Evolutionary conservation across 805 yeast genomes (phyloP).

Genomic region (Candida alai): DNA sequence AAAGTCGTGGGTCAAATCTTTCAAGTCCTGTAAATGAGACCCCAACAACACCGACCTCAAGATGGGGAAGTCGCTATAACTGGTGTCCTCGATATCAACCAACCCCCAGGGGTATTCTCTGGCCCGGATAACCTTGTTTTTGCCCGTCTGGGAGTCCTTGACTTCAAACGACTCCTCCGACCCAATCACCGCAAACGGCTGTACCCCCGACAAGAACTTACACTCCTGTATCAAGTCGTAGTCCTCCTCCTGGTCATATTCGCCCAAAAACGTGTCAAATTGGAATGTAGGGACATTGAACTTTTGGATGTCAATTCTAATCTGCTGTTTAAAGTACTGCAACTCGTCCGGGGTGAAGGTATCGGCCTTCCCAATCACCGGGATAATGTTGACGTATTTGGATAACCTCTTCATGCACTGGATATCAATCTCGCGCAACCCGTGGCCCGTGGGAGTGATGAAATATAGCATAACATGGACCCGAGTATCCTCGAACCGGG

Average conservation of each 20-base stretch:
- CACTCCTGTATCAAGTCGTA: slow-evolving; percentile 73
- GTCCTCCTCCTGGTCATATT: slow-evolving; percentile 68
- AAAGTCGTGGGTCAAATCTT: slow-evolving; percentile 74
- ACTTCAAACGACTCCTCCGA: slow-evolving; percentile 56
- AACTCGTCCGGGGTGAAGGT: slow-evolving; percentile 68
- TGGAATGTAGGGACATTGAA: slow-evolving; percentile 73
- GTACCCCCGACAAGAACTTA: slow-evolving; percentile 54
- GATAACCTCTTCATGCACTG: slow-evolving; percentile 67
- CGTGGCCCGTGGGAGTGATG: slow-evolving; percentile 76
- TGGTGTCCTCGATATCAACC: slow-evolving; percentile 51
- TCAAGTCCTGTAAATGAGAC: slow-evolving; percentile 77
- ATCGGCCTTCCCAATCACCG: slow-evolving; percentile 80
- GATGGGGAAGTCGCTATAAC: slow-evolving; percentile 49
- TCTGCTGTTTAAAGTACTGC: slow-evolving; percentile 52
- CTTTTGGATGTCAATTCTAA: slow-evolving; percentile 59
- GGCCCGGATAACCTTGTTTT: slow-evolving; percentile 42
- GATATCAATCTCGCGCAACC: slow-evolving; percentile 71
- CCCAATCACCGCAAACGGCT: slow-evolving; percentile 72
- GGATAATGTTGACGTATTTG: slow-evolving; percentile 74
- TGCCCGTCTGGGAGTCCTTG: slow-evolving; percentile 41
- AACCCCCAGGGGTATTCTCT: slow-evolving; percentile 79
- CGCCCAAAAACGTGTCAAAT: slow-evolving; percentile 50
- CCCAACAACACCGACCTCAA: slow-evolving; percentile 73
- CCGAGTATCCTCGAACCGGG: slow-evolving; percentile 72
- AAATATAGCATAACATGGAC: slow-evolving; percentile 78